Percentiles rank a stretch among this genome's conserved stretches.
These are phyloP conservation scores for Ceratobasidium sp. DNA, from an alignment of 1,284 basidiomycete species.

Conservation along the genomic window DNA sequence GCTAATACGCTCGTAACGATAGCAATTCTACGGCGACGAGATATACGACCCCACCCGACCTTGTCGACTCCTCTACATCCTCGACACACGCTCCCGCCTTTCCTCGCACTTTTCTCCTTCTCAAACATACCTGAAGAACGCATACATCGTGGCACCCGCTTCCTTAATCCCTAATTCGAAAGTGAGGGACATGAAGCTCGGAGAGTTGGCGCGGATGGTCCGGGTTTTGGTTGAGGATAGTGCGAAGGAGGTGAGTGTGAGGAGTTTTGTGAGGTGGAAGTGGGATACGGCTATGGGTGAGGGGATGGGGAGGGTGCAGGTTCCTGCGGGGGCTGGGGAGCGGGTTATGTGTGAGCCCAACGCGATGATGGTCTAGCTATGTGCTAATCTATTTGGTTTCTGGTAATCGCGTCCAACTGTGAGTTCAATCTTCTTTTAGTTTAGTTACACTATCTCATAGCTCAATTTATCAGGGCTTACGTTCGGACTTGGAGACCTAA, in stretches of 20 bases:
- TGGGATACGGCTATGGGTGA: background rate
- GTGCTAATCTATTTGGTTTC: background rate
- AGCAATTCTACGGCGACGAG: conserved; percentile 43
- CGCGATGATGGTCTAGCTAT: too few relatives aligned
- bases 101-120: conserved; percentile 2
- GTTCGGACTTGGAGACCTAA: conserved; percentile 24
- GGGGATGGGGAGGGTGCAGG: conserved; percentile 6
- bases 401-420: conserved; percentile 27
- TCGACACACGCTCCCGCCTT: conserved; percentile 23
- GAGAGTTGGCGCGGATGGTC: background rate
- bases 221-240: conserved; percentile 8
- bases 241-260: background rate
- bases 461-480: conserved; percentile 1
- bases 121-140: conserved; percentile 15
- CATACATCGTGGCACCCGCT: conserved; percentile 6
- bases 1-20: background rate
- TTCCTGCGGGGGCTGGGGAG: conserved; percentile 24
- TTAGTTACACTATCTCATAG: too few relatives aligned
- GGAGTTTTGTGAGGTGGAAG: conserved; percentile 5
- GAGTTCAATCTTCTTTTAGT: background rate
- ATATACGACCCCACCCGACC: conserved; percentile 19
- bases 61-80: conserved; percentile 25
- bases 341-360: conserved; percentile 21
- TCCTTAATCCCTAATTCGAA: background rate
- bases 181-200: conserved; percentile 7